Percentiles rank a stretch among this genome's conserved stretches.
phyloP scores from a whole-genome alignment of 345 rosid genomes.

The Psidium friedrichsthalianum region DNA sequence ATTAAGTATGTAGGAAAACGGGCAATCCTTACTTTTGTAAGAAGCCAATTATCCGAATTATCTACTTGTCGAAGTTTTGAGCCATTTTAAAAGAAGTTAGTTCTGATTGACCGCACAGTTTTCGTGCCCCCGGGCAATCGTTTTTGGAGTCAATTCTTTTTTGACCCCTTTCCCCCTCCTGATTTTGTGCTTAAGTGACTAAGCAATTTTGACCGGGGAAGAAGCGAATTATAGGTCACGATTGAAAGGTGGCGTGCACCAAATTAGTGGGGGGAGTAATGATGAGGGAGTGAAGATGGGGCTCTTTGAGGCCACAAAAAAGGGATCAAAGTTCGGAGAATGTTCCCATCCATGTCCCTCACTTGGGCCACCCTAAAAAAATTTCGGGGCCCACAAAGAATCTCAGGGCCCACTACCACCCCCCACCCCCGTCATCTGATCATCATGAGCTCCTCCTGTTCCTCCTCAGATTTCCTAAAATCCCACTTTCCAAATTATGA shows the following conservation, averaged over 20 bases:
- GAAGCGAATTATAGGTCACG: background rate
- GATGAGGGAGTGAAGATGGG: background rate
- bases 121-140: background rate
- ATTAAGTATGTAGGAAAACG: background rate
- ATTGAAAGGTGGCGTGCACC: background rate
- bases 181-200: background rate
- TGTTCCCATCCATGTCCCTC: background rate
- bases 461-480: background rate
- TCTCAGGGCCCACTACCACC: background rate
- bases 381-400: background rate
- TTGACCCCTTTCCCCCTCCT: background rate
- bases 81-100: rapidly evolving
- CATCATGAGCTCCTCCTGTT: background rate
- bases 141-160: background rate
- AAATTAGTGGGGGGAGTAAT: background rate
- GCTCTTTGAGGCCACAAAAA: background rate
- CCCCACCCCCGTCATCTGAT: background rate
- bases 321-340: background rate
- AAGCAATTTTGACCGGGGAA: background rate
- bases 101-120: background rate
- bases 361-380: background rate
- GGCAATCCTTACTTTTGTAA: background rate
- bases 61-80: background rate
- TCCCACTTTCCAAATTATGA: background rate
- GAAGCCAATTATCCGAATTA: background rate